These are phyloP conservation scores for Cadophora sp. DNA, from an alignment of 2,329 filamentous ascomycete species.

Conservation along the genomic window DNA sequence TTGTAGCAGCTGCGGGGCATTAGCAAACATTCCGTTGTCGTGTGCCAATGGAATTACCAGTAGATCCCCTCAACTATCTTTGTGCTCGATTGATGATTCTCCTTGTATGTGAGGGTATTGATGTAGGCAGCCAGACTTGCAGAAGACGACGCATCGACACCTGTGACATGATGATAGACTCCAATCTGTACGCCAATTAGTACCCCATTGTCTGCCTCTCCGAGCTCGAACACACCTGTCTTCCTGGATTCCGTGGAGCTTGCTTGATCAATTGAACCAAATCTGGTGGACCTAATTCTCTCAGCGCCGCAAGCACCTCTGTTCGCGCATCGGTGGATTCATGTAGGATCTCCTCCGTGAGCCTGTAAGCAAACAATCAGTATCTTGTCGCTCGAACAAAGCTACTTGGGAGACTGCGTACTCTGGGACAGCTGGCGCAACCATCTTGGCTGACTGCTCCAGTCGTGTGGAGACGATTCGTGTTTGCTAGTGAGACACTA, in stretches of 20 bases:
- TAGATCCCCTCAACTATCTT: constrained; percentile 96
- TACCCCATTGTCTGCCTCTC: constrained; percentile 7
- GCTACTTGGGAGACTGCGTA: constrained; percentile 49
- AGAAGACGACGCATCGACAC: constrained; percentile 95
- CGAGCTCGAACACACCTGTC: constrained; percentile 53
- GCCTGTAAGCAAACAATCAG: constrained; percentile 57
- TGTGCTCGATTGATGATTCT: constrained; percentile 74
- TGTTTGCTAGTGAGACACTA: not conserved
- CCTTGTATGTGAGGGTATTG: constrained; percentile 93
- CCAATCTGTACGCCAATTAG: constrained; percentile 66
- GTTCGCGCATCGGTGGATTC: constrained; percentile 92
- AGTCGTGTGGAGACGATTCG: not conserved
- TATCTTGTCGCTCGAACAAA: not conserved
- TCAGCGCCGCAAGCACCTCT: constrained; percentile 82
- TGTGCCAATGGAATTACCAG: constrained; percentile 64
- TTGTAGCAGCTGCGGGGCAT: constrained; percentile 79
- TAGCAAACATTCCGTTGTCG: constrained; percentile 40
- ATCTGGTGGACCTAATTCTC: constrained; percentile 94
- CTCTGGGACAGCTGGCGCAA: constrained; percentile 76
- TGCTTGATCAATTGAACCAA: constrained; percentile 92
- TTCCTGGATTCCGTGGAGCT: constrained; percentile 61
- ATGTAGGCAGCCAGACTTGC: constrained; percentile 97
- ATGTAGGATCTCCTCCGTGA: constrained; percentile 91
- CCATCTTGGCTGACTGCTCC: constrained; percentile 35
- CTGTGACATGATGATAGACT: constrained; percentile 97